Percentiles rank a stretch among this genome's conserved stretches.
Evolutionary conservation across 202 grass and related monocot species (phyloP).

Genomic region (Saccharum hybrid): DNA sequence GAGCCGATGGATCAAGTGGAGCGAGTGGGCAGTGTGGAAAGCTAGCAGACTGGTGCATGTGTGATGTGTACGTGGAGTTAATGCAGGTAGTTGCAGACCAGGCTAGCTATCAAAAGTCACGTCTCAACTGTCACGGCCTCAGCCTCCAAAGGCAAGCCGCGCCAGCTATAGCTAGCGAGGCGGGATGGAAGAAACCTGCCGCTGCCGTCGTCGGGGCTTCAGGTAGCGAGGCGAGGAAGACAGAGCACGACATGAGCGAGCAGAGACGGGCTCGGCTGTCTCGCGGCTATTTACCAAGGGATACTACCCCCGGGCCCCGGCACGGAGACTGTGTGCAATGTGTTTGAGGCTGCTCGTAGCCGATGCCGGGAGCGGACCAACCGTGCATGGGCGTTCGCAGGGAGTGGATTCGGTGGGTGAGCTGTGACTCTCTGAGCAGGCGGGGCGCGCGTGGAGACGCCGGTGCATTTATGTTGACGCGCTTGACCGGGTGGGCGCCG

Average conservation of each 20-base stretch:
- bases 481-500: not conserved
- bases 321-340: too few species aligned
- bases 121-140: constrained; percentile 22
- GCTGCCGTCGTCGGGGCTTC: too few species aligned
- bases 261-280: not conserved
- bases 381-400: not conserved
- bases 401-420: constrained; percentile 11
- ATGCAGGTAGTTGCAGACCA: constrained; percentile 34
- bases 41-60: constrained; percentile 6
- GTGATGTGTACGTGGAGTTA: constrained; percentile 46
- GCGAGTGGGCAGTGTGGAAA: constrained; percentile 9
- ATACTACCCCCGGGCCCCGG: too few species aligned
- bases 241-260: not conserved
- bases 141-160: constrained; percentile 1
- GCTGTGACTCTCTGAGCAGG: not conserved
- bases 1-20: constrained; percentile 32
- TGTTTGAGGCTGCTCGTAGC: not conserved
- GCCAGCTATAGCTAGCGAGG: constrained; percentile 28
- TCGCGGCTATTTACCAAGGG: too few species aligned
- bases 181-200: not conserved
- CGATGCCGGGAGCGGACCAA: not conserved
- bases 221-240: too few species aligned
- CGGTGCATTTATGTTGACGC: constrained; percentile 58
- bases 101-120: constrained; percentile 9
- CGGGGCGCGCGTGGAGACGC: not conserved